Base-by-base conservation (phyloP, 371 early-diverging fungal genomes). In the Entomophthora muscae region DNA sequence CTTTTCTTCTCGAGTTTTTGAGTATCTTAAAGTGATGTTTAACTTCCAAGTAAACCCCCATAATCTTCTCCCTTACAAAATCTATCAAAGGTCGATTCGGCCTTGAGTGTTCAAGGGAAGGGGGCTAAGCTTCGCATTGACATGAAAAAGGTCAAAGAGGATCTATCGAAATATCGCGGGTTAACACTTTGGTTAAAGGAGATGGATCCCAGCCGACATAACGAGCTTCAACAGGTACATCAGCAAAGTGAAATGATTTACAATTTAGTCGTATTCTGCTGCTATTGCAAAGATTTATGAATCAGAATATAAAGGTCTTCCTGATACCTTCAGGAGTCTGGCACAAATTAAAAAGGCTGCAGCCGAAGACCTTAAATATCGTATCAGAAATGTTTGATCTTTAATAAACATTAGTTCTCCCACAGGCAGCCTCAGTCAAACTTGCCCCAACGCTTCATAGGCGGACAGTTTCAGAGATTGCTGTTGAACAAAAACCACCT, bases 151-250 rank as follows among this genome's bases (percentile, higher is more conserved):
- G 57, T 92, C 3, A 90, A 91, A 71, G 80, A 83, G 60, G 76
- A 79, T 53, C 70, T 94, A 51, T 82, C 82, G 61, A 80, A 80
- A 67, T 94, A 89, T 63, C 83, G 88, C n/a, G 88, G 89, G 0
- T 75, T 94, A 63, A 78, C 88, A 42, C 68, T 83, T n/a, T 97
- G 95, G 95, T 78, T 93, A 61, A 87, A 89, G 63, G 92, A 90
- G 63, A 81, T 91, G 74, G 94, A 95, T 65, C 80, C 91, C 3
- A 72, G 90, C 29, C 80, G 86, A 64, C 89, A 92, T 70, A 80
- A 79, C 61, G 94, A 94, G 63, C 70, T 95, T 3, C 92, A 88
- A 64, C 80, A 84, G 75, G 88, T 87, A 73, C 1, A 62, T 42
- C n/a, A 21, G 13, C 42, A 24, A 12, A 26, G 22, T 28, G 30